Evolutionary conservation across 1,284 basidiomycete genomes (phyloP), one percentile per base, ranked within the genome.

Genomic region (Malassezia yamatoensis): DNA sequence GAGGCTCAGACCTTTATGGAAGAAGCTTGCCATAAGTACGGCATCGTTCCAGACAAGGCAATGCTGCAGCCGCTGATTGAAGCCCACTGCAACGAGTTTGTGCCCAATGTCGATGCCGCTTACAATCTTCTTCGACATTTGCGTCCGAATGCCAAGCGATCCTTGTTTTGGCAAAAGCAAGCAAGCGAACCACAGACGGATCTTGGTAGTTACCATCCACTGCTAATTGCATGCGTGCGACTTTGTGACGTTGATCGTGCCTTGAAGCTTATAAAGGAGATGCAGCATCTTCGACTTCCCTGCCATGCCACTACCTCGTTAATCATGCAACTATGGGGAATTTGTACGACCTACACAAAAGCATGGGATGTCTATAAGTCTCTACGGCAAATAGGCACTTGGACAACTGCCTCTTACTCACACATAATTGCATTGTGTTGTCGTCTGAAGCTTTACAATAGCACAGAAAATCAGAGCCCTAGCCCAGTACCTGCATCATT

Each of bases 401-500:
- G 40, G 33, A 48, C 45, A 13, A 24, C 18, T 4, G 46, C 24
- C 2, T 34, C 51, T 2, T 58, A 48, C 15, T 50, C 44, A 33
- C 42, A 37, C 9, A 13, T 53, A 5, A 35, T 58, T 8, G 39
- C 33, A 3, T 15, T 15, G 9, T 36, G 52, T 20, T 58, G 55
- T 51, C 38, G 41, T 2, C 21, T 47, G 43, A 20, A 16, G 12
- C 11, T 49, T 32, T 32, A 21, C 32, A 48, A 42, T 6, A 45
- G 43, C 11, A 13, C 21, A 1, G 16, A 9, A 24, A n/a, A 39
- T n/a, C 13, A n/a, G 3, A 3, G n/a, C 12, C 6, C 7, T 32
- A 29, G 47, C 5, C 36, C 33, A 9, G 81, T 84, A 1, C 80
- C 84, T 4, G 78, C 84, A 18, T 79, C 80, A 39, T 78, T 83